phyloP scores from a whole-genome alignment of 305 asterid species.

The Rubia tinctorum region DNA sequence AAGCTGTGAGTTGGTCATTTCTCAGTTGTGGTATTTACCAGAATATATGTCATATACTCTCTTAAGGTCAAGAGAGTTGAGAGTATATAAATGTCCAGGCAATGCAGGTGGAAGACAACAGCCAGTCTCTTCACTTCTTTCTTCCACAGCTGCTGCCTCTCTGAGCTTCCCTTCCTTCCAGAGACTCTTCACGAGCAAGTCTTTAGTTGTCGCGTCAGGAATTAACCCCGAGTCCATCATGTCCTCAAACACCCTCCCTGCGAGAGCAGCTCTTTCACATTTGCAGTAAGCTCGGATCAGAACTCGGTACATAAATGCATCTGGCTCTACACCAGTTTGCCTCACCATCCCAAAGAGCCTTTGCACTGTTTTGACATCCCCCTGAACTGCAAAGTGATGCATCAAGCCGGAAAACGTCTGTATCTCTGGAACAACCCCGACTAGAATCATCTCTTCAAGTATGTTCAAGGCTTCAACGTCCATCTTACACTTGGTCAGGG shows the following conservation, averaged over 20 bases:
- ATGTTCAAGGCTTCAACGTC: conserved; percentile 43
- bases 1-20: background rate
- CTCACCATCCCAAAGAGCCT: conserved; percentile 76
- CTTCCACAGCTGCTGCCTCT: conserved; percentile 88
- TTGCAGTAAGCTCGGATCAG: conserved; percentile 84
- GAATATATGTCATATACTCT: conserved; percentile 56
- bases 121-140: conserved; percentile 48
- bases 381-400: conserved; percentile 81
- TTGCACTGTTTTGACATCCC: conserved; percentile 78
- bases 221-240: conserved; percentile 53
- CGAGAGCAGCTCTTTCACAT: conserved; percentile 79
- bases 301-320: conserved; percentile 78
- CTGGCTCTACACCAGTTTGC: conserved; percentile 75
- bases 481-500: conserved; percentile 79
- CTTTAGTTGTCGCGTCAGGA: conserved; percentile 61
- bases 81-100: conserved; percentile 73
- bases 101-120: conserved; percentile 48
- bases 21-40: conserved; percentile 29
- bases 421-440: conserved; percentile 55
- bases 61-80: conserved; percentile 57
- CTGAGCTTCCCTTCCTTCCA: conserved; percentile 94
- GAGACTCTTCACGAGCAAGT: conserved; percentile 75
- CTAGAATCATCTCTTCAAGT: conserved; percentile 83
- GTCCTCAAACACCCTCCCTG: conserved; percentile 70
- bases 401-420: conserved; percentile 85